Evolutionary conservation across 371 early-diverging fungal genomes (phyloP), one percentile per base, ranked within the genome.

Genomic region (Lichtheimia ramosa): DNA sequence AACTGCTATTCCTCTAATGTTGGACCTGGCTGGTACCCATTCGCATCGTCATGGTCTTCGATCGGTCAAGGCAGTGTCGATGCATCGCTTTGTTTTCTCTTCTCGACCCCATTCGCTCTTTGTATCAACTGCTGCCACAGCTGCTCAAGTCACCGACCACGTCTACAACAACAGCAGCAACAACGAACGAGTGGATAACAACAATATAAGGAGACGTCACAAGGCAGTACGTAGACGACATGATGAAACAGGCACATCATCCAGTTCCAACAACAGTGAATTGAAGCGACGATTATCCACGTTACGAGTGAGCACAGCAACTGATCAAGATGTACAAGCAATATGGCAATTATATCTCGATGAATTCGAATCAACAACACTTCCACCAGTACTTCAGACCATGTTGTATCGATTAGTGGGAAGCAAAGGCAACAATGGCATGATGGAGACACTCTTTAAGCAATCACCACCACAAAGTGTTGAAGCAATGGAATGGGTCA

Each of bases 401-500:
- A 20, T 39, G 41, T 24, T 54, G 1, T 54, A 54, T 50, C 55
- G 55, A 15, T 46, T 54, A 4, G 55, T 61, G 5, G 54, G 55
- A 16, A 23, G 39, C 18, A 48, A 46, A 13, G 61, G 61, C 3
- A 54, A 28, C 5, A 20, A 54, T n/a, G 55, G 49, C 24, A 54
- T 54, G 55, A 61, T 61, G 55, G 55, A 61, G 3, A 54, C 40
- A 23, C 46, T 61, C 25, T 23, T 43, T 16, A 34, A 54, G 23
- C 34, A 21, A 2, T 42, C 43, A 16, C 18, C 42, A 25, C 49
- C 23, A 18, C 41, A 24, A 51, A 21, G 21, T 0, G 24, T 40
- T 24, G 61, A 61, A 23, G 54, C 39, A 2, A 51, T 66, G 40
- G 66, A 61, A 27, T 51, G 55, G 48, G 55, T 56, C 28, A 48